Base-by-base conservation (phyloP, 116 monocot genomes). In the Trichopus zeylanicus region DNA sequence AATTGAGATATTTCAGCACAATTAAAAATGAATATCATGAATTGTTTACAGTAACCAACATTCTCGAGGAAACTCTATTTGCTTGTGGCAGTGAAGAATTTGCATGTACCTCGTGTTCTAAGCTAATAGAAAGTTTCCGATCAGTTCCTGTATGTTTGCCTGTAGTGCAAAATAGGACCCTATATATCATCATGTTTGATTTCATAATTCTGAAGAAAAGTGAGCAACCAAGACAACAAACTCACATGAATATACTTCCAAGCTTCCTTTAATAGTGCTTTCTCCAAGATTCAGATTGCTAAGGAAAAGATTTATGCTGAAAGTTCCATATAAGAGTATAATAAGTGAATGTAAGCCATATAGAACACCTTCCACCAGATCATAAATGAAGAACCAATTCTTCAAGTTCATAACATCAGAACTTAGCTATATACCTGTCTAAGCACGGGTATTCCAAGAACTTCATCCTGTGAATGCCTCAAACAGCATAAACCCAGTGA, bases 241-340 rank as follows among this genome's bases (percentile, higher is more conserved):
- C 73, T 79, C 70, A 95, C 90, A 87, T 51, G 90, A 81, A 49
- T 83, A 95, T 18, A 84, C 90, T 71, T 95, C 90, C 34, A 95
- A 63, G 34, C 63, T 87, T 35, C 95, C 87, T 52, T 75, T 81
- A 23, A 95, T 70, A 24, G 84, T 95, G 66, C 89, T 90, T 65
- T 95, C 86, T 33, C 90, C 95, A 42, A 90, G 83, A 68, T 72
- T 75, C 63, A 95, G 66, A 67, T 87, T 35, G 57, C 65, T 67
- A 7, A 95, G 78, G 67, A 90, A 95, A 19, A 86, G 31, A 79
- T 84, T 95, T 71, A 87, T 78, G 38, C 95, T 95, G 78, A 51
- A 51, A 54, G 38, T 33, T 8, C 11, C 7, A 63, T 32, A 21
- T 52, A 57, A 57, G 33, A 8, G 52, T 20, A 38, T 7, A 33